Percentiles rank a stretch among this genome's conserved stretches.
phyloP scores from a whole-genome alignment of 768 basidiomycete genomes.

The Phaeotremella skinneri region DNA sequence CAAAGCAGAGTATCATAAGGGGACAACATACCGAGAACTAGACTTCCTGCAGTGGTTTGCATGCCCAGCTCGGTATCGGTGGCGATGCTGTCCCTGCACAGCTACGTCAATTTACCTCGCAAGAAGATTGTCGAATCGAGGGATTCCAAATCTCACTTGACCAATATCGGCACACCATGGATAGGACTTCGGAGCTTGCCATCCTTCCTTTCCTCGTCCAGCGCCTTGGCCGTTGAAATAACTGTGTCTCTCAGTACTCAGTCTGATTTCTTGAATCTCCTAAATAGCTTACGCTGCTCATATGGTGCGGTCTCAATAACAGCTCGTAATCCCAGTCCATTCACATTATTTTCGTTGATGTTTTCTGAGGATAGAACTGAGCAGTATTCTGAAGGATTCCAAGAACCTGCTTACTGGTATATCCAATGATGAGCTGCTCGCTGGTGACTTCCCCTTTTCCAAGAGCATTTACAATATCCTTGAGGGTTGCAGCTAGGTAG shows the following conservation, averaged over 20 bases:
- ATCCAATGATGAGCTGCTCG: not conserved
- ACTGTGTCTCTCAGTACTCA: too few relatives aligned
- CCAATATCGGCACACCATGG: slow-evolving; percentile 23
- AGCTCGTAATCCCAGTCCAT: slow-evolving; percentile 5
- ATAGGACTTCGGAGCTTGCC: slow-evolving; percentile 11
- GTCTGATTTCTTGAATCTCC: too few relatives aligned
- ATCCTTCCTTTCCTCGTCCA: slow-evolving; percentile 13
- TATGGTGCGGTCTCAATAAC: slow-evolving; percentile 1
- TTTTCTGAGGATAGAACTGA: not conserved
- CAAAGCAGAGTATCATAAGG: slow-evolving; percentile 3
- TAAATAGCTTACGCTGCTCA: slow-evolving; percentile 7
- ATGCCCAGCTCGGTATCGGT: slow-evolving; percentile 21
- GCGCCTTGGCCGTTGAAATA: slow-evolving; percentile 9
- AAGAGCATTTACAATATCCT: not conserved
- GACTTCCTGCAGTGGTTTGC: slow-evolving; percentile 25
- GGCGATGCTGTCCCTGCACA: slow-evolving; percentile 21
- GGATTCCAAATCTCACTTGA: slow-evolving; percentile 17
- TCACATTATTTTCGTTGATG: not conserved
- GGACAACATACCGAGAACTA: slow-evolving; percentile 14
- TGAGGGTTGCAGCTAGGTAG: not conserved
- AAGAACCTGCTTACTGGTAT: not conserved
- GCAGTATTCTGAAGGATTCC: not conserved
- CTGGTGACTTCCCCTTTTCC: not conserved
- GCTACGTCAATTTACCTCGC: slow-evolving; percentile 1
- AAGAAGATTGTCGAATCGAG: not conserved